phyloP scores from a whole-genome alignment of 768 basidiomycete genomes.

The Clitopilus passeckerianus region DNA sequence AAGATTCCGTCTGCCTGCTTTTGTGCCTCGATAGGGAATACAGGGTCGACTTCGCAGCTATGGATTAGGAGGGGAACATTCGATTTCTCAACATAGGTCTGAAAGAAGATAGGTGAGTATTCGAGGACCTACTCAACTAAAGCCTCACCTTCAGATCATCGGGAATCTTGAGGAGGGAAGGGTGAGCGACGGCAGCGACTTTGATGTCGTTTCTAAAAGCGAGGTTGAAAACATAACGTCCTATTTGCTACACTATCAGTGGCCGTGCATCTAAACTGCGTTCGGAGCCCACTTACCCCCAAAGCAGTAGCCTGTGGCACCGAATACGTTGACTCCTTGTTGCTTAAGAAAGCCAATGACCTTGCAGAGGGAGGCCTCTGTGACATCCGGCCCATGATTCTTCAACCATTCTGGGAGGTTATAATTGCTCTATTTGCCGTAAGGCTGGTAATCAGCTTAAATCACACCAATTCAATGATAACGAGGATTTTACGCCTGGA shows the following conservation, averaged over 20 bases:
- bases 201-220: conserved; percentile 22
- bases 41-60: conserved; percentile 47
- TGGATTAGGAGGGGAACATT: conserved; percentile 66
- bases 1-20: conserved; percentile 44
- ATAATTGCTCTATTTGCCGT: conserved; percentile 1
- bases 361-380: conserved; percentile 24
- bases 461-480: not conserved
- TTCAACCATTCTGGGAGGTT: conserved; percentile 23
- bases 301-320: conserved; percentile 30
- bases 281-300: conserved; percentile 11
- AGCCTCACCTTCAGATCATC: conserved; percentile 21
- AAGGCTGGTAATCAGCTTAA: not conserved
- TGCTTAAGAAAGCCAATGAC: conserved; percentile 26
- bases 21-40: conserved; percentile 45
- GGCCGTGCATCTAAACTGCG: not conserved
- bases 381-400: conserved; percentile 22
- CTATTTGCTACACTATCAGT: not conserved
- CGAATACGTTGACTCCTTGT: conserved; percentile 27
- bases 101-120: not conserved
- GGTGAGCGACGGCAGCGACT: conserved; percentile 26
- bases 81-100: conserved; percentile 42
- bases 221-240: conserved; percentile 24
- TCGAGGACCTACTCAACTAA: not conserved
- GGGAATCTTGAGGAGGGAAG: conserved; percentile 27
- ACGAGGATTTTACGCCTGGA: conserved; percentile 3